Percentiles rank a stretch among this genome's conserved stretches.
These are phyloP conservation scores for Spinellus fusiger DNA, from an alignment of 192 early-diverging fungal genomes.

Conservation along the genomic window DNA sequence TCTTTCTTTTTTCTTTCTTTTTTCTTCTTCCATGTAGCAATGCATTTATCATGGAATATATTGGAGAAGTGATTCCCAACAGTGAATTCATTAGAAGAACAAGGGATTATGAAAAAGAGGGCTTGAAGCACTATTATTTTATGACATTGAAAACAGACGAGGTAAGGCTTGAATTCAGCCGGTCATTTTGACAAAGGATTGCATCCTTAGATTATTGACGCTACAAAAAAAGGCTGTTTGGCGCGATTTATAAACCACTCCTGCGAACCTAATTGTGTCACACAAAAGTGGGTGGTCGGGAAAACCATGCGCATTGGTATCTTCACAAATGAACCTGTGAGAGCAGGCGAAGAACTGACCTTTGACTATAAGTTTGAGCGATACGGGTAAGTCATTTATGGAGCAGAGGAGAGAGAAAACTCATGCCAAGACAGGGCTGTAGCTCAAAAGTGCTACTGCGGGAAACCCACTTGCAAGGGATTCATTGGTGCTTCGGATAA, in stretches of 20 bases:
- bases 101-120: constrained; percentile 71
- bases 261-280: constrained; percentile 89
- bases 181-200: too few relatives aligned
- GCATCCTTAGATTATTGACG: constrained; percentile 89
- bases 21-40: constrained; percentile 38
- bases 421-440: constrained; percentile 46
- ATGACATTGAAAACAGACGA: constrained; percentile 90
- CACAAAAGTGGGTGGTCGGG: constrained; percentile 96
- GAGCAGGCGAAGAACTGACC: constrained; percentile 80
- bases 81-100: constrained; percentile 77
- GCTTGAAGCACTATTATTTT: constrained; percentile 93
- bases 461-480: constrained; percentile 79
- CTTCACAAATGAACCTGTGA: constrained; percentile 74
- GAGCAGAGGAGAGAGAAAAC: not conserved
- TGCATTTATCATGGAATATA: constrained; percentile 95
- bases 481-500: constrained; percentile 82
- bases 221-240: constrained; percentile 87
- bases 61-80: constrained; percentile 86
- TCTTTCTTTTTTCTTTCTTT: too few relatives aligned
- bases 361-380: constrained; percentile 99
- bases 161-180: constrained; percentile 30
- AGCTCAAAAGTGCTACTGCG: constrained; percentile 92
- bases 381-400: constrained; percentile 55
- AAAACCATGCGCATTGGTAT: constrained; percentile 89
- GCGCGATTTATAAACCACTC: constrained; percentile 98